A percentile compares a stretch with the other conserved stretches of the same genome.
phyloP scores from a whole-genome alignment of 768 basidiomycete species.

The Calvatia gigantea region DNA sequence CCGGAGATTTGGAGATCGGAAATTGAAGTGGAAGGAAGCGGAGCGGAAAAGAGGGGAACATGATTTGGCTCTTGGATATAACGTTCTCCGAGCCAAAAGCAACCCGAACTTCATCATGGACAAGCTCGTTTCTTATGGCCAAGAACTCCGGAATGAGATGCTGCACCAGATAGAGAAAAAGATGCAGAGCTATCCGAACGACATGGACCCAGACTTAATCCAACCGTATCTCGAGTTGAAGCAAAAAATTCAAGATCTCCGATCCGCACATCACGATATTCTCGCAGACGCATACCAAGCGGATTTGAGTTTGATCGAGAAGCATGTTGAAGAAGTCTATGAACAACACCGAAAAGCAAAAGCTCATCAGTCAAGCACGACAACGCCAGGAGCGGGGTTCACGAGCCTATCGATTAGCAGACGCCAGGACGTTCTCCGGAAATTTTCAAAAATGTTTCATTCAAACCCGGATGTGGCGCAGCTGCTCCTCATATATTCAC shows the following conservation, averaged over 20 bases:
- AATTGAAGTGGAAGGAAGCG: conserved; percentile 31
- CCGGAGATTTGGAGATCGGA: conserved; percentile 15
- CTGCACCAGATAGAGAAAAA: conserved; percentile 23
- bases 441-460: conserved; percentile 41
- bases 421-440: conserved; percentile 51
- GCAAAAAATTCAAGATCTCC: not conserved
- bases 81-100: conserved; percentile 23
- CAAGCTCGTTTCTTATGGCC: conserved; percentile 25
- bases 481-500: conserved; percentile 24
- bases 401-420: conserved; percentile 39
- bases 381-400: conserved; percentile 17
- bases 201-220: conserved; percentile 27
- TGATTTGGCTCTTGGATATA: conserved; percentile 16
- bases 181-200: not conserved
- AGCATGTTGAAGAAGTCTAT: conserved; percentile 37
- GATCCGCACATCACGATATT: not conserved
- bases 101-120: conserved; percentile 42
- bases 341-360: conserved; percentile 24
- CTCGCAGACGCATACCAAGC: not conserved
- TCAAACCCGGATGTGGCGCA: conserved; percentile 19
- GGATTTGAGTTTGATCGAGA: conserved; percentile 35
- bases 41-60: conserved; percentile 17
- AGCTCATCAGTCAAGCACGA: conserved; percentile 14
- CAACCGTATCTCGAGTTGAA: conserved; percentile 17
- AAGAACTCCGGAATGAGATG: conserved; percentile 19